Evolutionary conservation across 345 rosid species (phyloP).

Genomic region (Melastoma malabathricum): DNA sequence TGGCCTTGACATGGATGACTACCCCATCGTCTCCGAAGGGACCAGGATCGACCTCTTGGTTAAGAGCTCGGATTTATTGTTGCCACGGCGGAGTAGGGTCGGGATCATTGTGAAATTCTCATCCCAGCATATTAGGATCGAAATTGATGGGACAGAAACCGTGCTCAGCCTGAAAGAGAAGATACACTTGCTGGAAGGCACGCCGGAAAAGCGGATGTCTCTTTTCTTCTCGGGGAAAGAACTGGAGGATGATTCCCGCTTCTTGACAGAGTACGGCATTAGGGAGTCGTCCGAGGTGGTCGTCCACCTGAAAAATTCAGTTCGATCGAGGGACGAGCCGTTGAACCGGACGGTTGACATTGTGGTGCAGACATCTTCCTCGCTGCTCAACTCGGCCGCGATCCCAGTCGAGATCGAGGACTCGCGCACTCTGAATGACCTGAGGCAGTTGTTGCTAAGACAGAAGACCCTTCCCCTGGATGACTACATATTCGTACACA

Average conservation of each 20-base stretch:
- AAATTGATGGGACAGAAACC: slow-evolving; percentile 60
- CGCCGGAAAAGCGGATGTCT: slow-evolving; percentile 48
- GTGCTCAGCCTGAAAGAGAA: slow-evolving; percentile 79
- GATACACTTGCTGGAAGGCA: slow-evolving; percentile 53
- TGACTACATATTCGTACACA: slow-evolving; percentile 73
- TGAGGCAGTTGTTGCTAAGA: slow-evolving; percentile 36
- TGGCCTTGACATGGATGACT: slow-evolving; percentile 85
- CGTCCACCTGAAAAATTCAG: slow-evolving; percentile 35
- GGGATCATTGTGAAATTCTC: slow-evolving; percentile 50
- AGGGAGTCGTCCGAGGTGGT: slow-evolving; percentile 45
- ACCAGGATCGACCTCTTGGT: slow-evolving; percentile 55
- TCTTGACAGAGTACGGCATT: slow-evolving; percentile 57
- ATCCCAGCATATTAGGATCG: slow-evolving; percentile 25
- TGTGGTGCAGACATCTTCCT: slow-evolving; percentile 61
- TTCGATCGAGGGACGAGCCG: slow-evolving; percentile 27
- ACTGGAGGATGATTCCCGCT: slow-evolving; percentile 53
- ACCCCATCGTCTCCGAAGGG: slow-evolving; percentile 58
- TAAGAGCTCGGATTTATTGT: slow-evolving; percentile 12
- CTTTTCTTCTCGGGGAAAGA: slow-evolving; percentile 52
- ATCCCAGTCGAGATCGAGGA: slow-evolving; percentile 63
- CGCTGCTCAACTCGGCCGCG: slow-evolving; percentile 45
- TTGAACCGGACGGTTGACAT: slow-evolving; percentile 26
- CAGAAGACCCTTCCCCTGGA: slow-evolving; percentile 43
- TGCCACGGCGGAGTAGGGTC: slow-evolving; percentile 13
- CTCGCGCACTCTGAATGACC: slow-evolving; percentile 38